These are phyloP conservation scores for Decorospora gaudefroyi DNA, from an alignment of 2,329 filamentous ascomycete species.

Conservation along the genomic window DNA sequence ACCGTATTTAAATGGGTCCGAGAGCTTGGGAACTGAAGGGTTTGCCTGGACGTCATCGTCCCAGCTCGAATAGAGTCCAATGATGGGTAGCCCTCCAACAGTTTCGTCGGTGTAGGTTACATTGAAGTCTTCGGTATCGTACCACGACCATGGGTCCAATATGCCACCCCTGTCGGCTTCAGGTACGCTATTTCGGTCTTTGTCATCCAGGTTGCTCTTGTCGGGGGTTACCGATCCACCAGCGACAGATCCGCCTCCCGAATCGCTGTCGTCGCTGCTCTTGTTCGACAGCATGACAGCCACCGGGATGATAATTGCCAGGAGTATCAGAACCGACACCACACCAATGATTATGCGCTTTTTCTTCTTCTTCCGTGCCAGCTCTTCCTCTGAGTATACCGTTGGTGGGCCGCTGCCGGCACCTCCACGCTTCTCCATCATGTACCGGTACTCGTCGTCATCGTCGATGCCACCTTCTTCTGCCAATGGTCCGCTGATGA, in stretches of 20 bases:
- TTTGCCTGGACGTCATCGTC: constrained; percentile 82
- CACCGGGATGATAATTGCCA: constrained; percentile 55
- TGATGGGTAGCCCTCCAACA: constrained; percentile 84
- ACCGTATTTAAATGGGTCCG: constrained; percentile 77
- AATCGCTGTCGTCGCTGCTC: constrained; percentile 38
- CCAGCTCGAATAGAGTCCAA: constrained; percentile 85
- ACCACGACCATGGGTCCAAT: constrained; percentile 90
- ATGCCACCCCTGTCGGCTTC: constrained; percentile 71
- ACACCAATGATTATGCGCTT: constrained; percentile 59
- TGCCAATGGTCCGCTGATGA: constrained; percentile 54
- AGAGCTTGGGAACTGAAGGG: constrained; percentile 74
- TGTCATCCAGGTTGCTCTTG: constrained; percentile 53
- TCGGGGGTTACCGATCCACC: constrained; percentile 38
- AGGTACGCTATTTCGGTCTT: constrained; percentile 52
- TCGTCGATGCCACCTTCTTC: constrained; percentile 53
- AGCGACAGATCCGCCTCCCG: constrained; percentile 26
- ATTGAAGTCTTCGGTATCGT: constrained; percentile 88
- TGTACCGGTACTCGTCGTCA: constrained; percentile 48
- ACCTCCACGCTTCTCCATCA: constrained; percentile 51
- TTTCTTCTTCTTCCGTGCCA: constrained; percentile 48
- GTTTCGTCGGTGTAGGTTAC: constrained; percentile 85
- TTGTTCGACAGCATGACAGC: constrained; percentile 54
- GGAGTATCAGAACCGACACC: constrained; percentile 46
- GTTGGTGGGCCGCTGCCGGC: constrained; percentile 44
- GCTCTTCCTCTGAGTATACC: constrained; percentile 48